phyloP scores from a whole-genome alignment of 2,329 filamentous ascomycete genomes.

The Coniochaeta hoffmannii region DNA sequence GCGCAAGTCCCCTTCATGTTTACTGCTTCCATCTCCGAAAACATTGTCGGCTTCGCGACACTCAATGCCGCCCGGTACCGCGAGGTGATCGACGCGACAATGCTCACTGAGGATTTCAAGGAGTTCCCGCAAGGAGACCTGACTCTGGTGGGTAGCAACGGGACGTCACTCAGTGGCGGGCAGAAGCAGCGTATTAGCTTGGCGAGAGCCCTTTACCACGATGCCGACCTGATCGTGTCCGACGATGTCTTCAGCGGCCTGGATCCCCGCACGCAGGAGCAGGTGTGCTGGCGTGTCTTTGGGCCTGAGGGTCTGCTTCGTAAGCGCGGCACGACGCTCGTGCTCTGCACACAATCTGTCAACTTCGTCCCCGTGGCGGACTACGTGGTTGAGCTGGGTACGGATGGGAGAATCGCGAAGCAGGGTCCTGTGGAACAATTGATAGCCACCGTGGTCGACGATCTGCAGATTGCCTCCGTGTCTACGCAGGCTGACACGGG shows the following conservation, averaged over 20 bases:
- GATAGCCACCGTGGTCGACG: neutral
- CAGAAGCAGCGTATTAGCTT: conserved; percentile 25
- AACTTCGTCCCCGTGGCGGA: neutral
- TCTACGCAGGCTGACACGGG: too few species aligned
- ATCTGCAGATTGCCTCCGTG: too few species aligned
- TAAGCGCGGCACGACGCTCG: conserved; percentile 22
- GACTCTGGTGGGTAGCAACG: conserved; percentile 31
- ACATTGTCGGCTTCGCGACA: conserved; percentile 25
- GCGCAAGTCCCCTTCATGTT: conserved; percentile 24
- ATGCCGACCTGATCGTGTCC: conserved; percentile 1
- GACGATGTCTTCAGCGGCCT: conserved; percentile 8
- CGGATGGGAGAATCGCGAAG: neutral
- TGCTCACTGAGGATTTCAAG: conserved; percentile 23
- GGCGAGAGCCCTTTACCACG: conserved; percentile 7
- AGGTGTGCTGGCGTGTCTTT: conserved; percentile 23
- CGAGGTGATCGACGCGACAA: conserved; percentile 25
- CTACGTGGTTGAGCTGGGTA: neutral
- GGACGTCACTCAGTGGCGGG: conserved; percentile 34
- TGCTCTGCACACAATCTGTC: conserved; percentile 29
- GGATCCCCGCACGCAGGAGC: conserved; percentile 17
- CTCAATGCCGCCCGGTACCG: conserved; percentile 25
- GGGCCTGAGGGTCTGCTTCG: conserved; percentile 18
- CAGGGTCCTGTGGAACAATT: neutral
- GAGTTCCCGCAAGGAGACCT: conserved; percentile 25
- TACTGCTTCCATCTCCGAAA: conserved; percentile 27